These are phyloP conservation scores for Phialophora tarda DNA, from an alignment of 2,329 filamentous ascomycete genomes.

Conservation along the genomic window DNA sequence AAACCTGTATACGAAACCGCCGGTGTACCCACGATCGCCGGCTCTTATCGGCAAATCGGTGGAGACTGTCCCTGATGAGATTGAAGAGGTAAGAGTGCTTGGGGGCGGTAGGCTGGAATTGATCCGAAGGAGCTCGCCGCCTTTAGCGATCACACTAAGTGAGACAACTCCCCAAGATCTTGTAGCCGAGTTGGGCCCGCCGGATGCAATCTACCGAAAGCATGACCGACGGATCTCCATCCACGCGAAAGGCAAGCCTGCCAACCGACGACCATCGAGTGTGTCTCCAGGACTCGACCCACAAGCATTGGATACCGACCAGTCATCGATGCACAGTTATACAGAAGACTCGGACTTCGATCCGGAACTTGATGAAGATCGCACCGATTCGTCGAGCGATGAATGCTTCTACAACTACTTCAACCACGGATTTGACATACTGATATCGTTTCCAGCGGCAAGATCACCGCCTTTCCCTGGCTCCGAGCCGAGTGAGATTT, in stretches of 20 bases:
- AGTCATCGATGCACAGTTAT: constrained; percentile 72
- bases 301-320: constrained; percentile 69
- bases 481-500: constrained; percentile 14
- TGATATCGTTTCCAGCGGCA: constrained; percentile 77
- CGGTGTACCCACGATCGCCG: constrained; percentile 75
- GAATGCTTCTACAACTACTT: constrained; percentile 97
- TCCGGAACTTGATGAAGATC: constrained; percentile 62
- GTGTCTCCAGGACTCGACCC: constrained; percentile 47
- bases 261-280: constrained; percentile 43
- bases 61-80: constrained; percentile 84
- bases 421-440: constrained; percentile 88
- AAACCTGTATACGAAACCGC: constrained; percentile 74
- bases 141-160: constrained; percentile 75
- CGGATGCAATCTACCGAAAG: constrained; percentile 92
- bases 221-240: constrained; percentile 88
- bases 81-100: constrained; percentile 78
- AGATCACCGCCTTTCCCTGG: constrained; percentile 68
- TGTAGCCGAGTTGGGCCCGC: constrained; percentile 86
- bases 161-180: constrained; percentile 92
- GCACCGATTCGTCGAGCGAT: constrained; percentile 56
- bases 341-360: constrained; percentile 73
- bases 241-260: constrained; percentile 65
- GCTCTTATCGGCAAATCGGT: constrained; percentile 71
- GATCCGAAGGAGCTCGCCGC: constrained; percentile 69
- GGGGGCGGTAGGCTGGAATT: constrained; percentile 81